phyloP scores from a whole-genome alignment of 2,329 filamentous ascomycete species.

The Clonostachys rosea region DNA sequence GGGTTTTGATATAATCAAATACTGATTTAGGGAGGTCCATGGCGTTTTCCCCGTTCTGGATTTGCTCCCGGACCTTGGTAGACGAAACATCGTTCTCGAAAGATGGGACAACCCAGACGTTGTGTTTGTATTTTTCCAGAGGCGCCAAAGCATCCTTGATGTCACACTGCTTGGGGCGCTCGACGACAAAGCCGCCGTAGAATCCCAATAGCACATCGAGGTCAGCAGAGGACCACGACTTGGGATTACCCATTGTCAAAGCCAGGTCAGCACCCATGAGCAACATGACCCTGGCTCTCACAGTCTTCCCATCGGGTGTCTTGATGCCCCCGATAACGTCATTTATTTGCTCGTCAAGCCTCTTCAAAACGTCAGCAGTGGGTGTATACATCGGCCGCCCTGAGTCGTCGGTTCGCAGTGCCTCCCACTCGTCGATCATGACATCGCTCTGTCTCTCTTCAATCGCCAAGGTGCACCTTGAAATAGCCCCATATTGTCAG shows the following conservation, averaged over 20 bases:
- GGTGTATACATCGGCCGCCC: slow-evolving; percentile 75
- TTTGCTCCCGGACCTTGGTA: slow-evolving; percentile 71
- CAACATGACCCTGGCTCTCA: slow-evolving; percentile 64
- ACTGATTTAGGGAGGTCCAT: slow-evolving; percentile 67
- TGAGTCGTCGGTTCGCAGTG: slow-evolving; percentile 20
- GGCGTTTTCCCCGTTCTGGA: slow-evolving; percentile 72
- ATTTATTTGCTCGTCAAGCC: slow-evolving; percentile 84
- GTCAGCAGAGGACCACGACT: slow-evolving; percentile 77
- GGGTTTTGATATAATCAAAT: slow-evolving; percentile 63
- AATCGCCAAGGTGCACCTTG: not conserved
- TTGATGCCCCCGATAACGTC: slow-evolving; percentile 67
- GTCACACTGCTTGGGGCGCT: slow-evolving; percentile 72
- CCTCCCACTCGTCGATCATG: slow-evolving; percentile 82
- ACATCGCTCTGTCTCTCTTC: slow-evolving; percentile 69
- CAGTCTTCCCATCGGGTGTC: slow-evolving; percentile 57
- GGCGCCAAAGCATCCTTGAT: slow-evolving; percentile 76
- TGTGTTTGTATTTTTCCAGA: slow-evolving; percentile 72
- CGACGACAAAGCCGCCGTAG: slow-evolving; percentile 75
- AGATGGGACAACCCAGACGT: slow-evolving; percentile 79
- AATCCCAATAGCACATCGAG: slow-evolving; percentile 77
- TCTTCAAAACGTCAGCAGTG: slow-evolving; percentile 79
- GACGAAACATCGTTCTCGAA: slow-evolving; percentile 81
- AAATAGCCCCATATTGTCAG: too few relatives aligned
- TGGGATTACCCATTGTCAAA: slow-evolving; percentile 62
- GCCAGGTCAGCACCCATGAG: slow-evolving; percentile 72